phyloP scores from a whole-genome alignment of 2,329 filamentous ascomycete genomes.

The Diaporthe vexans region DNA sequence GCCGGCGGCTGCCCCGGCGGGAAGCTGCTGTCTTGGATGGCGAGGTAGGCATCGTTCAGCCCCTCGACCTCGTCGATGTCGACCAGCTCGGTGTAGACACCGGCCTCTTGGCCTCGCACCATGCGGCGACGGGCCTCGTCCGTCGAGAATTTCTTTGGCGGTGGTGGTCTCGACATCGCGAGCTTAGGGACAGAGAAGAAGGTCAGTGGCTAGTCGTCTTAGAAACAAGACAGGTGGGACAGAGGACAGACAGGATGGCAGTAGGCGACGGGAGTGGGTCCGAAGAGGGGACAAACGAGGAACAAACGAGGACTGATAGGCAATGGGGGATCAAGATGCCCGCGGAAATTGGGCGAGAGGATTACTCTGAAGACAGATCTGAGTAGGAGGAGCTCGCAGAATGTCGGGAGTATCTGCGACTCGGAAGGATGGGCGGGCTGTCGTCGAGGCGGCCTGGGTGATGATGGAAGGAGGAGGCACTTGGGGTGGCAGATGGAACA shows the following conservation, averaged over 20 bases:
- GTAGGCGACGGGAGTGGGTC: neutral
- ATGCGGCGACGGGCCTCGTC: neutral
- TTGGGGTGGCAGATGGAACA: neutral
- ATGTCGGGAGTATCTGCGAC: neutral
- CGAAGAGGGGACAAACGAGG: neutral
- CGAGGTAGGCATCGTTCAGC: neutral
- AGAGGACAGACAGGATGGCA: neutral
- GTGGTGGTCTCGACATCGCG: neutral
- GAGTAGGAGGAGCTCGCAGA: neutral
- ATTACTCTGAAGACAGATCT: neutral
- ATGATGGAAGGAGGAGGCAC: neutral
- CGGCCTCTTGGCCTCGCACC: neutral
- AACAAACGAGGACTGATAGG: neutral
- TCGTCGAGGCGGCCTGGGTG: neutral
- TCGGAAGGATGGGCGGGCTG: neutral
- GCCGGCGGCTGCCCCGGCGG: neutral
- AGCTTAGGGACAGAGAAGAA: neutral
- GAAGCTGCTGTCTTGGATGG: neutral
- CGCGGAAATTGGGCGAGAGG: neutral
- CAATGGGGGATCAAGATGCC: neutral
- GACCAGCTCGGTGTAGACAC: neutral
- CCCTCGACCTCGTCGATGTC: neutral
- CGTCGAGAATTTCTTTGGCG: neutral
- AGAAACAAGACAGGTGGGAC: neutral
- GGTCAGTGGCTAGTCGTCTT: neutral